Conservation (phyloP, 345 rosid genomes). For the Gossypium turneri region DNA sequence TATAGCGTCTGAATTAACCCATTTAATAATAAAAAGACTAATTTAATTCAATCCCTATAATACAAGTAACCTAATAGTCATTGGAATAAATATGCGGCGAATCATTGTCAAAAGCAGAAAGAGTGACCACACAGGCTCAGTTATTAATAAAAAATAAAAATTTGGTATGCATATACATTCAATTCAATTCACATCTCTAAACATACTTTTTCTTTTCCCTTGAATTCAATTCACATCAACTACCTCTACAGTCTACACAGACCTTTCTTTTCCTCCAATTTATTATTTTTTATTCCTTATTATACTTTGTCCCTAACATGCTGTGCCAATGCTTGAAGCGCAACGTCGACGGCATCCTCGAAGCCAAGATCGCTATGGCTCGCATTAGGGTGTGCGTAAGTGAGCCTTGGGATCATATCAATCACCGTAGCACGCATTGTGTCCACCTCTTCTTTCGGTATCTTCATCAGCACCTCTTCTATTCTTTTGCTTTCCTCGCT, state of each 20-base stretch:
- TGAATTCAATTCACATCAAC: background rate
- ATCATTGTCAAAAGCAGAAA: background rate
- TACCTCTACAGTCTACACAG: too few relatives aligned
- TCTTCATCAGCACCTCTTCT: slow-evolving; percentile 36
- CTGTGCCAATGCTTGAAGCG: slow-evolving; percentile 28
- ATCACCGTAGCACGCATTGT: slow-evolving; percentile 32
- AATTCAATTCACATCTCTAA: background rate
- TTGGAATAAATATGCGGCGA: background rate
- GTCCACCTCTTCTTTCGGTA: slow-evolving; percentile 26
- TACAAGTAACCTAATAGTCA: too few relatives aligned
- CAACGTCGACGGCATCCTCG: slow-evolving; percentile 48
- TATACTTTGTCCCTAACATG: slow-evolving; percentile 3
- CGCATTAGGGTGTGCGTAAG: slow-evolving; percentile 48
- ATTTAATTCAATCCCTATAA: too few relatives aligned
- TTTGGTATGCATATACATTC: background rate
- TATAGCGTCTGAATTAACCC: fast-evolving
- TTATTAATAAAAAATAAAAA: background rate
- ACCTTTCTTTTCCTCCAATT: too few relatives aligned
- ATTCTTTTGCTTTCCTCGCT: slow-evolving; percentile 11
- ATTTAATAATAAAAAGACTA: too few relatives aligned
- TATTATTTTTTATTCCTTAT: background rate
- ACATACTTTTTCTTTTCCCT: background rate
- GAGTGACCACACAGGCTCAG: background rate
- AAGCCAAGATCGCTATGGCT: slow-evolving; percentile 27
- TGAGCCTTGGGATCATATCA: slow-evolving; percentile 41